phyloP scores from a whole-genome alignment of 2,329 filamentous ascomycete genomes.

The Fusarium sublunatum region DNA sequence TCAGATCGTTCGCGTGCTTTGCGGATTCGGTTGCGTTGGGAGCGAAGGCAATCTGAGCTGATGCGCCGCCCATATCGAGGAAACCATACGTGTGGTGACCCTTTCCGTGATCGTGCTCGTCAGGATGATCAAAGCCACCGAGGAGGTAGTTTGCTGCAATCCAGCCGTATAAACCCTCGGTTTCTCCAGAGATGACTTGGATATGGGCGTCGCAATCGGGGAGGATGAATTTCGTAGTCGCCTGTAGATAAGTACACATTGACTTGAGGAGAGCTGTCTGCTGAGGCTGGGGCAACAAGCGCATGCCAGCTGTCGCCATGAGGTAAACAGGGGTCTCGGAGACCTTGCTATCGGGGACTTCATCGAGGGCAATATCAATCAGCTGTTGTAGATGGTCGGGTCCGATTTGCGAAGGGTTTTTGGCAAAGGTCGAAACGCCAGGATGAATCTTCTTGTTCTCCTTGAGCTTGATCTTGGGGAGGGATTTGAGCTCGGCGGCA shows the following conservation, averaged over 20 bases:
- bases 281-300: constrained; percentile 79
- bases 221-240: constrained; percentile 82
- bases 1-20: constrained; percentile 90
- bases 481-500: constrained; percentile 62
- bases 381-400: constrained; percentile 83
- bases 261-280: constrained; percentile 78
- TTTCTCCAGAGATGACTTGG: constrained; percentile 94
- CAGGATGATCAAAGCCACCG: constrained; percentile 84
- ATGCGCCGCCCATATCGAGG: constrained; percentile 97
- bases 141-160: constrained; percentile 96
- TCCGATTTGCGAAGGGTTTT: constrained; percentile 80
- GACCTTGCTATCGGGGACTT: constrained; percentile 81
- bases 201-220: constrained; percentile 92
- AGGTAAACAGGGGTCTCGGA: constrained; percentile 91
- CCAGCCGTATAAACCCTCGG: constrained; percentile 96
- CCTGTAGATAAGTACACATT: constrained; percentile 84
- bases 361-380: constrained; percentile 81
- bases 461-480: constrained; percentile 86
- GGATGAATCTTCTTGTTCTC: constrained; percentile 94
- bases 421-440: constrained; percentile 89
- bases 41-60: constrained; percentile 96
- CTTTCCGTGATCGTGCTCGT: constrained; percentile 82
- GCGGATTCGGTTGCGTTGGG: constrained; percentile 91
- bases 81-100: constrained; percentile 96
- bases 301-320: constrained; percentile 95